A percentile compares a stretch with the other conserved stretches of the same genome.
Conservation (phyloP, 805 yeast genomes). For the Zygoascus flipseniorum region DNA sequence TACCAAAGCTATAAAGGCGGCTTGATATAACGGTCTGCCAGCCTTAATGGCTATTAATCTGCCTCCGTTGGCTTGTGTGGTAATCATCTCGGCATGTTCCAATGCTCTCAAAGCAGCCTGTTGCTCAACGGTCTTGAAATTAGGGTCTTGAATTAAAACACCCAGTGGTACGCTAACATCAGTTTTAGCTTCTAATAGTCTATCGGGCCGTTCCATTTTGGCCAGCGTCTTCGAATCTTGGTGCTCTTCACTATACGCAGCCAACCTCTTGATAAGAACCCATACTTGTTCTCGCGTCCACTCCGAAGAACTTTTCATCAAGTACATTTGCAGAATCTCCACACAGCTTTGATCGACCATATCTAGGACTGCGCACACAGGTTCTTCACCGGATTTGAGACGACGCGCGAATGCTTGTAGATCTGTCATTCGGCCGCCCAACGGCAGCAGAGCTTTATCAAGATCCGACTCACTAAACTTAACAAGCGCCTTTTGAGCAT, state of each 20-base stretch:
- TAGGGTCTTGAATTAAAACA: slow-evolving; percentile 22
- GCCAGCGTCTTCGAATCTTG: background rate
- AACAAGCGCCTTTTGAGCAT: background rate
- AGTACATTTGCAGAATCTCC: slow-evolving; percentile 75
- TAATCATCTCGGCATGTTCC: slow-evolving; percentile 71
- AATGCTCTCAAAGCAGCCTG: slow-evolving; percentile 48
- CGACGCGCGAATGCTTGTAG: slow-evolving; percentile 85
- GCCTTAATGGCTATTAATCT: slow-evolving; percentile 56
- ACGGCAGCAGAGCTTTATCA: slow-evolving; percentile 53
- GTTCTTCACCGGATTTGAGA: slow-evolving; percentile 78
- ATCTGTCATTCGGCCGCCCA: slow-evolving; percentile 95
- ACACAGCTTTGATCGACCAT: slow-evolving; percentile 81
- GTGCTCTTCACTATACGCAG: slow-evolving; percentile 24
- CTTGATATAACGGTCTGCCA: slow-evolving; percentile 75
- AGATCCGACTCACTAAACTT: slow-evolving; percentile 26
- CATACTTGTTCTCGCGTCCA: slow-evolving; percentile 81
- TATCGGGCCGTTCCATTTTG: background rate
- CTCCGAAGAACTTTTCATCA: slow-evolving; percentile 33
- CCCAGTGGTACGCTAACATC: slow-evolving; percentile 15
- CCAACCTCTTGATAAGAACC: slow-evolving; percentile 62
- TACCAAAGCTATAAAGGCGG: slow-evolving; percentile 66
- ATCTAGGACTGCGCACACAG: slow-evolving; percentile 64
- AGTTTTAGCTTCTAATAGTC: background rate
- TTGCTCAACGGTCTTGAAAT: slow-evolving; percentile 34
- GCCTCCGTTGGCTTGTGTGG: slow-evolving; percentile 70